Evolutionary conservation across 108 stramenopile genomes (phyloP).

Genomic region (Discostella pseudostelligera): DNA sequence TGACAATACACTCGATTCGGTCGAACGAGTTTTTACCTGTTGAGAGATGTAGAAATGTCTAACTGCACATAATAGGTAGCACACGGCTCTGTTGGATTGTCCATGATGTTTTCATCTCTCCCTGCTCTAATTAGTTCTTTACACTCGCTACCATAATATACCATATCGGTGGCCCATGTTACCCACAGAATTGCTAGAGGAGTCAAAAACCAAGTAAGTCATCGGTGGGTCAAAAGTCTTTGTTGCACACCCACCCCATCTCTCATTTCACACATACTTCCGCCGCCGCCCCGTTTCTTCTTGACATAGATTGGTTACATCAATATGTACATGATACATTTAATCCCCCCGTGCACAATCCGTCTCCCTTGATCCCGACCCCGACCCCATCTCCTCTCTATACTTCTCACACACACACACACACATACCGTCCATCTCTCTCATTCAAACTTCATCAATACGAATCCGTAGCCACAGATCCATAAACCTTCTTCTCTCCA

Average conservation of each 20-base stretch:
- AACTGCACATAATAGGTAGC: neutral
- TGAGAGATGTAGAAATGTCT: neutral
- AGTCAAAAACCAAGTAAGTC: too few relatives aligned
- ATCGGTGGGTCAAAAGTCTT: too few relatives aligned
- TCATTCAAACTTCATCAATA: conserved; percentile 9
- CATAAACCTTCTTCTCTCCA: conserved; percentile 23
- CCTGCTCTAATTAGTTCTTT: too few relatives aligned
- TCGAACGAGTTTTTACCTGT: neutral
- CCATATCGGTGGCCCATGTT: too few relatives aligned
- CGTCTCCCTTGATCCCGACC: neutral
- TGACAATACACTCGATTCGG: neutral
- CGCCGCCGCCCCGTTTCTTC: too few relatives aligned
- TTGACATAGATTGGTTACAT: neutral
- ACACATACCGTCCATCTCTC: neutral
- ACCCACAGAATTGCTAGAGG: too few relatives aligned
- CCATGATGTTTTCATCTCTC: too few relatives aligned
- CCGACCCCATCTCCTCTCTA: neutral
- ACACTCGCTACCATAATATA: too few relatives aligned
- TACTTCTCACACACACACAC: conserved; percentile 4
- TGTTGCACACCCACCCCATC: too few relatives aligned
- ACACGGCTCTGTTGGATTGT: neutral
- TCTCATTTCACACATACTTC: too few relatives aligned
- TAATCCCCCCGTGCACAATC: too few relatives aligned
- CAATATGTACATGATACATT: neutral
- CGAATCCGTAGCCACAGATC: conserved; percentile 31